Conservation (phyloP, 2,329 filamentous ascomycete species). For the Ophiostoma triangulosporum region DNA sequence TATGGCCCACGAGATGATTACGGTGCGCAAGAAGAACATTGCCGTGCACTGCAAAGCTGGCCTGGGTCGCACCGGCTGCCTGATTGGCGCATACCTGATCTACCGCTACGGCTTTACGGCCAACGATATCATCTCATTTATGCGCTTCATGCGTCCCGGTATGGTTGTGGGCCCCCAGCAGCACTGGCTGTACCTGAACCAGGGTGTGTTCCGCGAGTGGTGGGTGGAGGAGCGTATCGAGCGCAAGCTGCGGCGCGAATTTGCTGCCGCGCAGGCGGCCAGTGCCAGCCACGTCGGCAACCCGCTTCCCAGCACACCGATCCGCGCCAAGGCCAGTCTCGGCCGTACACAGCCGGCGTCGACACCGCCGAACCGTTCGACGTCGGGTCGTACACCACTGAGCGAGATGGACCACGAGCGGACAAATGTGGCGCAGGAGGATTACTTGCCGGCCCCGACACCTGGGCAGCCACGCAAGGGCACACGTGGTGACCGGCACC, state of each 20-base stretch:
- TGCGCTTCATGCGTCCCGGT: constrained; percentile 97
- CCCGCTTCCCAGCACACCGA: constrained; percentile 41
- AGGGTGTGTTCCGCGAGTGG: constrained; percentile 96
- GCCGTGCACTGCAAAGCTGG: constrained; percentile 98
- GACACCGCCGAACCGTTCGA: constrained; percentile 70
- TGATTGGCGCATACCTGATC: constrained; percentile 95
- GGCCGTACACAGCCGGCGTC: constrained; percentile 43
- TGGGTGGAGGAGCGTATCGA: constrained; percentile 84
- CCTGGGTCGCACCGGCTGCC: constrained; percentile 82
- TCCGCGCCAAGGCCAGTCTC: constrained; percentile 42
- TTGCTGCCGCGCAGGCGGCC: constrained; percentile 30
- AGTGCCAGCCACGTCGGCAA: constrained; percentile 7
- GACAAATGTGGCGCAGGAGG: constrained; percentile 60
- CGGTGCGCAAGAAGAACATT: constrained; percentile 77
- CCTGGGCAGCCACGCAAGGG: constrained; percentile 92
- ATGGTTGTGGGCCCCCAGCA: constrained; percentile 99
- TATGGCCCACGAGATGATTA: constrained; percentile 88
- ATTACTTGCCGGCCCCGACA: constrained; percentile 87
- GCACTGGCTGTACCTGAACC: constrained; percentile 97
- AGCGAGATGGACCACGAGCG: constrained; percentile 83
- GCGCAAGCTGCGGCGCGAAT: constrained; percentile 47
- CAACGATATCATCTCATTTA: constrained; percentile 93
- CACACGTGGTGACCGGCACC: constrained; percentile 58
- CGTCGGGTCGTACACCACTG: constrained; percentile 69
- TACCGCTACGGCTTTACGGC: constrained; percentile 96